These are phyloP conservation scores for Ceratorhiza oryzae-sativae DNA, from an alignment of 1,284 basidiomycete species.

Conservation along the genomic window DNA sequence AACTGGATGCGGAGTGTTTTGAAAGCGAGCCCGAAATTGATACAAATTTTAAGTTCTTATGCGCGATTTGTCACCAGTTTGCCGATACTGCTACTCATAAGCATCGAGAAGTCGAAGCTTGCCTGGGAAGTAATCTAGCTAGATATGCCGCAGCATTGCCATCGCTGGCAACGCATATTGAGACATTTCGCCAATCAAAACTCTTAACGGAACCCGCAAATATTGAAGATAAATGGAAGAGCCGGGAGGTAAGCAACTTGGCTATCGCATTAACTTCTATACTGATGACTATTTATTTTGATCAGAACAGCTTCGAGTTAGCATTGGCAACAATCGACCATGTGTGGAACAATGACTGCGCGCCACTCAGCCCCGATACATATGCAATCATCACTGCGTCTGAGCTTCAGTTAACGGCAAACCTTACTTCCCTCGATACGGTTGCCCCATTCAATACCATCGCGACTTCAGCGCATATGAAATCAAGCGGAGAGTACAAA, in stretches of 20 bases:
- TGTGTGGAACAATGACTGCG: conserved; percentile 2
- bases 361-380: conserved; percentile 12
- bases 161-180: background rate
- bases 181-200: background rate
- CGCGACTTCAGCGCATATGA: too few species aligned
- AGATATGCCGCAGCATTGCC: conserved; percentile 19
- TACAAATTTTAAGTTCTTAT: background rate
- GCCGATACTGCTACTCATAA: background rate
- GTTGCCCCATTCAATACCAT: background rate
- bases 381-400: conserved; percentile 11
- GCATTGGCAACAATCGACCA: conserved; percentile 7
- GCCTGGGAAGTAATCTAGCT: conserved; percentile 4
- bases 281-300: background rate
- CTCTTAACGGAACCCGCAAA: too few species aligned
- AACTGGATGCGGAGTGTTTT: too few species aligned
- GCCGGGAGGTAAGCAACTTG: background rate
- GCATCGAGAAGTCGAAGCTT: conserved; percentile 13
- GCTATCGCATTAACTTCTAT: background rate
- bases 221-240: background rate
- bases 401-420: conserved; percentile 3
- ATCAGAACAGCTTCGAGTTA: background rate
- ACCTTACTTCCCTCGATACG: background rate
- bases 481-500: background rate
- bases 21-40: background rate
- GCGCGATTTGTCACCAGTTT: background rate